Evolutionary conservation across 164 flowering plant species (phyloP), one percentile per base, ranked within the genome.

Genomic region (Malania oleifera): DNA sequence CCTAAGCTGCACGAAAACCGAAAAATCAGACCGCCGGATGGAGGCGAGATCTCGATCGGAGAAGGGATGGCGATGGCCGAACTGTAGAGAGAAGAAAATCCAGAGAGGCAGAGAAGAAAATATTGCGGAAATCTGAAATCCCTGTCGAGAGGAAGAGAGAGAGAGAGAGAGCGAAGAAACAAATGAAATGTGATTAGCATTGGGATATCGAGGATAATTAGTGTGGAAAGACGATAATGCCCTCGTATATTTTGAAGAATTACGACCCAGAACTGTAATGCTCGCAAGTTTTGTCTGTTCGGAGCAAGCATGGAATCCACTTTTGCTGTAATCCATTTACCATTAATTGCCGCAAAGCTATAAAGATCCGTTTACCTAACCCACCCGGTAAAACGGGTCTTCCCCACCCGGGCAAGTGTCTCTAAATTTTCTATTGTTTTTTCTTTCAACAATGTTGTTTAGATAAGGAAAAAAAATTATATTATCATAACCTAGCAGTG

Each of bases 1-100:
- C 2, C 43, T 22, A 22, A 3, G 12, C 57, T 56, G 15, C 14
- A 3, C 48, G 35, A 10, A 25, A 40, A 8, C 31, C 6, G 22
- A 25, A 5, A 15, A 15, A 56, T 56, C 59, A 2, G 59, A 26
- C 40, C 48, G 59, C 26, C 27, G 57, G 44, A 35, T 27, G 19
- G 5, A 9, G 28, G 57, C 11, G 46, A 40, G 35, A 19, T 51
- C 17, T 18, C 11, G 37, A 51, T 51, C 54, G 31, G 26, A 20
- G 28, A 24, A 53, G 8, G 14, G 7, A 34, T 14, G 14, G 7
- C 19, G 55, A 38, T 24, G 55, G 38, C 55, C 18, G 14, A 17
- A 28, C 10, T 28, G 13, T 17, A 54, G 44, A 35, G 44, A 39
- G 58, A 28, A 38, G 11, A 1, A 0, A n/a, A n/a, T n/a, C n/a